Conservation (phyloP, 306 rosid species). For the Castanopsis chinensis region DNA sequence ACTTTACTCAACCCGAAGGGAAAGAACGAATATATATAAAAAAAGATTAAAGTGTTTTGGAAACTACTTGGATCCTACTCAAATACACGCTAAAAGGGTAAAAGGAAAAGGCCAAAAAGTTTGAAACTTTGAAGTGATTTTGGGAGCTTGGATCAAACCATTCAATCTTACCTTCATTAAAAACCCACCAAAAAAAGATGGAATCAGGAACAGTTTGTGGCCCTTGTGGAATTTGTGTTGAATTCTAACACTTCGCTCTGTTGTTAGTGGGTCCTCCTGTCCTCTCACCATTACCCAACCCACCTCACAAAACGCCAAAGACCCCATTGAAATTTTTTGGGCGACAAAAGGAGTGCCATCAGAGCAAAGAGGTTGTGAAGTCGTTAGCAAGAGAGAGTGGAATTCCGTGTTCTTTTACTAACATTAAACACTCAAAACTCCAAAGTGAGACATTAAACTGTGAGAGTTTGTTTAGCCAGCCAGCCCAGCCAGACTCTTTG, state of each 20-base stretch:
- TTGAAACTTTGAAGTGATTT: slow-evolving; percentile 15
- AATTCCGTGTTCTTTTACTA: background rate
- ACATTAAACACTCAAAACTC: background rate
- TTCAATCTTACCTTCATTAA: slow-evolving; percentile 16
- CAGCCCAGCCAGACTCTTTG: background rate
- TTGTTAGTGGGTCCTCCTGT: slow-evolving; percentile 42
- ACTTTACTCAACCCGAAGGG: background rate
- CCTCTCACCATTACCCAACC: slow-evolving; percentile 36
- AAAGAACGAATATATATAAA: background rate
- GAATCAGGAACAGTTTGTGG: background rate
- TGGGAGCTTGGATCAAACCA: slow-evolving; percentile 9
- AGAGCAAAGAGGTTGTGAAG: no score
- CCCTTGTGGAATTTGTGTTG: slow-evolving; percentile 22
- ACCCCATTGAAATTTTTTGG: slow-evolving; percentile 38
- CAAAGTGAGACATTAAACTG: background rate
- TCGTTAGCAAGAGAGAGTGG: background rate
- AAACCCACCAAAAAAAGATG: slow-evolving; percentile 24
- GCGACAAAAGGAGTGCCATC: slow-evolving; percentile 36
- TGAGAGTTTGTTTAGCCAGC: background rate
- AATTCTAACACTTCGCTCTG: slow-evolving; percentile 23
- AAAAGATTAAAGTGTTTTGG: slow-evolving; percentile 28
- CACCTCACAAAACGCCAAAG: slow-evolving; percentile 53
- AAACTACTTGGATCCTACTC: slow-evolving; percentile 61
- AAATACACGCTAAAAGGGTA: slow-evolving; percentile 38
- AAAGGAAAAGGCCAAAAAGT: slow-evolving; percentile 16